Evolutionary conservation across 2,329 filamentous ascomycete species (phyloP).

Genomic region (Chrysoporthe cubensis): DNA sequence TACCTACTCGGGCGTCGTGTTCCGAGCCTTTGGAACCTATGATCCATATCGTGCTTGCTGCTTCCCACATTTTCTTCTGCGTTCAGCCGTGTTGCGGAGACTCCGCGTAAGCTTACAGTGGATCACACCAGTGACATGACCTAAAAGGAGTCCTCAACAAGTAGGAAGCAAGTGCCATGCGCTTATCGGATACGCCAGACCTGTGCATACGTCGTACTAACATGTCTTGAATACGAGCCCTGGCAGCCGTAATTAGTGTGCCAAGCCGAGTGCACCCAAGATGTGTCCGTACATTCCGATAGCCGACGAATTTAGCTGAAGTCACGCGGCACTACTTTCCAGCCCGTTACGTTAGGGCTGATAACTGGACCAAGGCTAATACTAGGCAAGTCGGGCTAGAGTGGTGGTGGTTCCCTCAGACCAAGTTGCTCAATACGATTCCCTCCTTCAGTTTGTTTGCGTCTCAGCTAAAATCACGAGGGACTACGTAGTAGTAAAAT

Average conservation of each 20-base stretch:
- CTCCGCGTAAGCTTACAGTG: not conserved
- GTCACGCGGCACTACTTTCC: not conserved
- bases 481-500: not conserved
- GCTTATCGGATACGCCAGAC: not conserved
- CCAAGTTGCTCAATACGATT: not conserved
- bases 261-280: not conserved
- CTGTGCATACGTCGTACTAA: not conserved
- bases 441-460: not conserved
- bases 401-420: not conserved
- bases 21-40: not conserved
- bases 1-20: not conserved
- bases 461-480: not conserved
- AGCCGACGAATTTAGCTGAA: not conserved
- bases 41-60: not conserved
- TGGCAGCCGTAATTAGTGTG: not conserved
- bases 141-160: not conserved
- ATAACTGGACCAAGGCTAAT: not conserved
- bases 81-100: not conserved
- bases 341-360: not conserved
- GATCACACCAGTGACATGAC: not conserved
- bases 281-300: not conserved
- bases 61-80: not conserved
- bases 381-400: not conserved
- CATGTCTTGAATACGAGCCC: not conserved
- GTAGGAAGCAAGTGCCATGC: not conserved